These are phyloP conservation scores for Camelina hispida DNA, from an alignment of 345 rosid genomes.

Conservation along the genomic window DNA sequence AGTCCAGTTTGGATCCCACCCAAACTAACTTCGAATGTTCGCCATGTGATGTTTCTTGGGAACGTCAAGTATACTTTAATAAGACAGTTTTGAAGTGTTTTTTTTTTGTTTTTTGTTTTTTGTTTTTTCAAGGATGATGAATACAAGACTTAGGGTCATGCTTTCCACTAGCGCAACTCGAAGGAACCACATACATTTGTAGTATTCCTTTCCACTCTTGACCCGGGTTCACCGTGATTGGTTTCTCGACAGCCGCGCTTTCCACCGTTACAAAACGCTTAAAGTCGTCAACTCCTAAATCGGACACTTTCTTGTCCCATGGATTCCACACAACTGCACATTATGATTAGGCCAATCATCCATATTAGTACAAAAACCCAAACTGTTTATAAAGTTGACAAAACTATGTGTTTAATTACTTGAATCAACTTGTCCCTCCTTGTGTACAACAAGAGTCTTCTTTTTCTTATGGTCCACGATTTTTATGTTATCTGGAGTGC, in stretches of 20 bases:
- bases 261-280: constrained; percentile 86
- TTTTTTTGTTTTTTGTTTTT: too few relatives aligned
- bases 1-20: constrained; percentile 7
- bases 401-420: constrained; percentile 49
- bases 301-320: constrained; percentile 87
- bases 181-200: constrained; percentile 77
- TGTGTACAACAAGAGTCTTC: constrained; percentile 87
- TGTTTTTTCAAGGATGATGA: constrained; percentile 10
- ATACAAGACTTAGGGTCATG: constrained; percentile 52
- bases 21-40: constrained; percentile 16
- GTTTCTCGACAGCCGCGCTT: constrained; percentile 78
- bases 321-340: constrained; percentile 95
- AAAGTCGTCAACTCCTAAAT: constrained; percentile 86
- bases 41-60: constrained; percentile 13
- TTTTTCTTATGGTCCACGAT: constrained; percentile 91
- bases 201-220: constrained; percentile 89
- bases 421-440: constrained; percentile 95
- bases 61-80: constrained; percentile 9
- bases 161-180: constrained; percentile 74
- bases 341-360: constrained; percentile 17
- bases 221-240: constrained; percentile 78
- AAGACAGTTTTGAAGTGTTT: neutral
- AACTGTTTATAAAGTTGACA: neutral
- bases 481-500: constrained; percentile 72
- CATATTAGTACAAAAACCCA: constrained; percentile 1